Evolutionary conservation across 2,329 filamentous ascomycete species (phyloP).

Genomic region (Alternaria arbusti): DNA sequence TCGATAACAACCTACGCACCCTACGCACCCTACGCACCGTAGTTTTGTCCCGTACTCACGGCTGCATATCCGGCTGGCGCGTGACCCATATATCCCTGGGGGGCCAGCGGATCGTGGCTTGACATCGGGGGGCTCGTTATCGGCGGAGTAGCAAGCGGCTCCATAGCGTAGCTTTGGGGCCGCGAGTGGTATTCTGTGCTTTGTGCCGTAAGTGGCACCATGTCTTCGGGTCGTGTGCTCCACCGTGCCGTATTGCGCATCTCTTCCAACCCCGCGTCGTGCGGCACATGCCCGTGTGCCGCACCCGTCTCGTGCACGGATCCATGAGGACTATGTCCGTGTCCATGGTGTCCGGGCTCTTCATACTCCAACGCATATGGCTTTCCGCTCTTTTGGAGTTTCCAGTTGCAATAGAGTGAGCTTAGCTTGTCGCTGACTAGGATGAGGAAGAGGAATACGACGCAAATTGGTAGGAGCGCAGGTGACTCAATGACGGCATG

Average conservation of each 20-base stretch:
- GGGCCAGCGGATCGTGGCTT: conserved; percentile 8
- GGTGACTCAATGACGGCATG: conserved; percentile 40
- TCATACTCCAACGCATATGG: conserved; percentile 40
- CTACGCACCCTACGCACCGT: conserved; percentile 13
- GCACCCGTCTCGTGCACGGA: conserved; percentile 13
- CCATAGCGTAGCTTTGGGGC: conserved; percentile 23
- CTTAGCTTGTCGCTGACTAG: conserved; percentile 40
- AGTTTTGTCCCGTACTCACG: conserved; percentile 22
- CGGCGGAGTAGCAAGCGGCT: conserved; percentile 25
- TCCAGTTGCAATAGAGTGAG: conserved; percentile 38
- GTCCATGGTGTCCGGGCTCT: conserved; percentile 31
- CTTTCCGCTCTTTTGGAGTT: conserved; percentile 37
- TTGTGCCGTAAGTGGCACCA: conserved; percentile 7
- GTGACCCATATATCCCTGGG: conserved; percentile 1
- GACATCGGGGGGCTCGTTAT: conserved; percentile 12
- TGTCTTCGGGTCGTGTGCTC: conserved; percentile 9
- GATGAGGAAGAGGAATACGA: conserved; percentile 45
- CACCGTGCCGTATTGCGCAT: conserved; percentile 9
- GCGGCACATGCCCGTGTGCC: not conserved
- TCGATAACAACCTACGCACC: conserved; percentile 9
- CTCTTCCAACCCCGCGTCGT: not conserved
- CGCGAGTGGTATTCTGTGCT: conserved; percentile 24
- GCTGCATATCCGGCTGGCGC: conserved; percentile 15
- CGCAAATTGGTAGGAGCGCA: conserved; percentile 43
- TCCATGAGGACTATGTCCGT: conserved; percentile 23